A percentile compares a stretch with the other conserved stretches of the same genome.
phyloP scores from a whole-genome alignment of 2,329 filamentous ascomycete genomes.

The Aspergillus latus region DNA sequence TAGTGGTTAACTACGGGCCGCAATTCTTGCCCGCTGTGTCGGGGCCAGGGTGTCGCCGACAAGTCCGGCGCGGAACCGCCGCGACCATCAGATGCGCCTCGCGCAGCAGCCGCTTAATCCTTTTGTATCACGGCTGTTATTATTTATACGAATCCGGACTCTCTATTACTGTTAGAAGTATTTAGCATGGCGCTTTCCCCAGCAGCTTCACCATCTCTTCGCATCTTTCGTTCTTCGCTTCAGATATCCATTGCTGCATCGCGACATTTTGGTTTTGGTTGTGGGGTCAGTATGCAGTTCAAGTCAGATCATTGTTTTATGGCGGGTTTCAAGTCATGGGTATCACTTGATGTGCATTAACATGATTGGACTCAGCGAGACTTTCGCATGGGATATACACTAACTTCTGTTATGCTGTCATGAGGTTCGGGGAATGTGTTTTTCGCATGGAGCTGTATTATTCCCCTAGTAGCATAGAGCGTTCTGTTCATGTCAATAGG shows the following conservation, averaged over 20 bases:
- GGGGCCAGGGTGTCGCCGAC: slow-evolving; percentile 45
- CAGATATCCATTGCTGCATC: slow-evolving; percentile 33
- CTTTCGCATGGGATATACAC: background rate
- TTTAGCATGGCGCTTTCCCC: slow-evolving; percentile 36
- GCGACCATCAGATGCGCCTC: slow-evolving; percentile 15
- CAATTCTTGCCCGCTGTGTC: slow-evolving; percentile 41
- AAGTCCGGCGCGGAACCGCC: slow-evolving; percentile 24
- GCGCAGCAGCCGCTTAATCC: slow-evolving; percentile 19
- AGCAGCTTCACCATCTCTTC: slow-evolving; percentile 28
- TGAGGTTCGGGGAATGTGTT: slow-evolving; percentile 6
- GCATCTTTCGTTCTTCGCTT: slow-evolving; percentile 14
- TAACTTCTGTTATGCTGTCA: slow-evolving; percentile 8
- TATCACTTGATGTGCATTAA: background rate
- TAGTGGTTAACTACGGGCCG: slow-evolving; percentile 65
- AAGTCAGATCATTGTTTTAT: slow-evolving; percentile 4
- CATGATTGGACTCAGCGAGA: background rate
- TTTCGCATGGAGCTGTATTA: slow-evolving; percentile 13
- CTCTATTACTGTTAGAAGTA: slow-evolving; percentile 15
- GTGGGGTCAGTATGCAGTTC: slow-evolving; percentile 7
- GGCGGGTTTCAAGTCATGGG: background rate
- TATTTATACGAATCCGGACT: slow-evolving; percentile 3
- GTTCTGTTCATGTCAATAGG: background rate
- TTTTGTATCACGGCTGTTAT: background rate
- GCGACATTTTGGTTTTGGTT: slow-evolving; percentile 17
- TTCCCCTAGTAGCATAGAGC: slow-evolving; percentile 10